Percentiles rank a stretch among this genome's conserved stretches.
Conservation (phyloP, 2,329 filamentous ascomycete genomes). For the Stemphylium lycopersici region DNA sequence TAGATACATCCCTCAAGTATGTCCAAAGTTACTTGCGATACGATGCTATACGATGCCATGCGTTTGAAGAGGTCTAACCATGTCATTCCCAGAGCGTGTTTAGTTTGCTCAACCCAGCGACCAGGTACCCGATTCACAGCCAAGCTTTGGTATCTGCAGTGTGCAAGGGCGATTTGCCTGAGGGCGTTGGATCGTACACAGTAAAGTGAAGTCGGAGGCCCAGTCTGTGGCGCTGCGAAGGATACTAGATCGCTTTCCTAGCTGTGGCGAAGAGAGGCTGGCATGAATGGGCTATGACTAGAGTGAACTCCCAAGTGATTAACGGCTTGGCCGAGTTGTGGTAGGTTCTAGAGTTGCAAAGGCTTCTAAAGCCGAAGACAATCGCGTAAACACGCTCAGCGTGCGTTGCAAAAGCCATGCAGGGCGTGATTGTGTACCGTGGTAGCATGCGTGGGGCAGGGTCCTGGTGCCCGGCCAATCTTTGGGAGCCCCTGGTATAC, state of each 20-base stretch:
- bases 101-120: background rate
- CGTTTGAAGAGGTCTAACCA: background rate
- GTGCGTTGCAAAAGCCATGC: constrained; percentile 8
- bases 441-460: background rate
- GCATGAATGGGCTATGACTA: background rate
- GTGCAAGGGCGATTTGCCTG: constrained; percentile 1
- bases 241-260: background rate
- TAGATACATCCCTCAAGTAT: background rate
- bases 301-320: background rate
- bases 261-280: background rate
- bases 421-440: constrained; percentile 9
- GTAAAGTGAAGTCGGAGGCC: background rate
- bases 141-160: constrained; percentile 1
- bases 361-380: background rate
- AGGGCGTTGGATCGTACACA: background rate
- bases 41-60: background rate
- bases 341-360: background rate
- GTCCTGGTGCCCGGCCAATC: background rate
- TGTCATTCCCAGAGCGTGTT: background rate
- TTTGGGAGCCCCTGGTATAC: background rate
- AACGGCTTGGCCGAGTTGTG: background rate
- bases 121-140: background rate
- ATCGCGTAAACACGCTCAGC: background rate
- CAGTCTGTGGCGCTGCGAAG: background rate
- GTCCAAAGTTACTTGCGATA: background rate